Evolutionary conservation across 768 basidiomycete species (phyloP).

Genomic region (Suillus fuscotomentosus): DNA sequence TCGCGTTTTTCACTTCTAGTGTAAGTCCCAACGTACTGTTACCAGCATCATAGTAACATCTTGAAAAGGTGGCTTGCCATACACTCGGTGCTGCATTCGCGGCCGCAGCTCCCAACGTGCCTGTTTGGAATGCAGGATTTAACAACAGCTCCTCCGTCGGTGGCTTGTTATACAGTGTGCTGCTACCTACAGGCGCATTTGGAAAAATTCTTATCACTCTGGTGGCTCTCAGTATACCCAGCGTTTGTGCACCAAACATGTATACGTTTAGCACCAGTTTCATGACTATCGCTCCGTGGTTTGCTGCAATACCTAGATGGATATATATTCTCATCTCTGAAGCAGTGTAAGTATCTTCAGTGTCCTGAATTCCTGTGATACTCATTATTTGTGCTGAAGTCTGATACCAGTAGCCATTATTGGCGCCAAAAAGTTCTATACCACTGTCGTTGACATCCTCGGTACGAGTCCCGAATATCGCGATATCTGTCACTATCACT

Average conservation of each 20-base stretch:
- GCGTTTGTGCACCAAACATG: slow-evolving; percentile 58
- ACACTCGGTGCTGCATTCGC: slow-evolving; percentile 45
- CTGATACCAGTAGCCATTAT: slow-evolving; percentile 47
- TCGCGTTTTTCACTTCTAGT: slow-evolving; percentile 41
- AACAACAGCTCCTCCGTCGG: slow-evolving; percentile 42
- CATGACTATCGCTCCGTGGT: slow-evolving; percentile 35
- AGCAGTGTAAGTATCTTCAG: slow-evolving; percentile 35
- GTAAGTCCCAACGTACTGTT: slow-evolving; percentile 25
- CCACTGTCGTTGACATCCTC: slow-evolving; percentile 42
- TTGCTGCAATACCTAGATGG: slow-evolving; percentile 42
- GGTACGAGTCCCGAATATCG: slow-evolving; percentile 21
- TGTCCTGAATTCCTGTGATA: background rate
- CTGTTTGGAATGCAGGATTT: slow-evolving; percentile 40
- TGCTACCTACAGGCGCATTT: slow-evolving; percentile 40
- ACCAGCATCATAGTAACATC: background rate
- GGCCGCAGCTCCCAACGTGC: slow-evolving; percentile 37
- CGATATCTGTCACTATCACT: background rate
- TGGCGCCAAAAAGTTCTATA: slow-evolving; percentile 44
- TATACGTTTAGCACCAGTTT: slow-evolving; percentile 52
- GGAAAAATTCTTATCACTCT: slow-evolving; percentile 48
- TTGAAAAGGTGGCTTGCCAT: slow-evolving; percentile 28
- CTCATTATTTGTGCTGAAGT: slow-evolving; percentile 19
- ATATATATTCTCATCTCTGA: slow-evolving; percentile 45
- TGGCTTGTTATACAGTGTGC: slow-evolving; percentile 40
- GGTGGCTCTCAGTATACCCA: slow-evolving; percentile 51